These are phyloP conservation scores for Nicotiana knightiana DNA, from an alignment of 257 asterid genomes.

Conservation along the genomic window DNA sequence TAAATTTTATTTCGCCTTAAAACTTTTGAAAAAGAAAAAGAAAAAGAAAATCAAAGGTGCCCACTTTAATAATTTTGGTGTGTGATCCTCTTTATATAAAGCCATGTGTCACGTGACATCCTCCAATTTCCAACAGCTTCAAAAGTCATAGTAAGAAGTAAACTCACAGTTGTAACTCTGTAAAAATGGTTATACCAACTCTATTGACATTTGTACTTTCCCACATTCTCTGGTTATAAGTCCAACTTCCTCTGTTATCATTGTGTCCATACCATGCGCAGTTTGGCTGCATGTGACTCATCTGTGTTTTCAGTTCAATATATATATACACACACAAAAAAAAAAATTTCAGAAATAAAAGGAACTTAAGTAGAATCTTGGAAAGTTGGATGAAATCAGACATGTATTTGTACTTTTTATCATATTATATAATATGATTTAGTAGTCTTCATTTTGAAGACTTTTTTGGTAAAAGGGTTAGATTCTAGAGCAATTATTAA, in stretches of 20 bases:
- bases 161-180: background rate
- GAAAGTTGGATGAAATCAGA: conserved; percentile 13
- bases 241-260: conserved; percentile 35
- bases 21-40: conserved; percentile 12
- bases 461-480: conserved; percentile 31
- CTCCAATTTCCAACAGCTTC: conserved; percentile 8
- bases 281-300: conserved; percentile 36
- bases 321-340: background rate
- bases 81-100: conserved; percentile 17
- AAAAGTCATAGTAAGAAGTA: background rate
- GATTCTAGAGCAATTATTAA: conserved; percentile 31
- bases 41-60: too few relatives aligned
- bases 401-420: conserved; percentile 8
- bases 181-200: conserved; percentile 2
- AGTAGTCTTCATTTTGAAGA: conserved; percentile 30
- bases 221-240: conserved; percentile 34
- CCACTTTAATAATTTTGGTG: background rate
- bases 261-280: conserved; percentile 67
- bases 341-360: background rate
- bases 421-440: conserved; percentile 10
- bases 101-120: conserved; percentile 41
- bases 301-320: background rate
- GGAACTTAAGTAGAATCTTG: background rate
- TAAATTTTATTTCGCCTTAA: conserved; percentile 21
- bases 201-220: conserved; percentile 28